Evolutionary conservation across 805 yeast genomes (phyloP).

Genomic region (Lipomyces chichibuensis): DNA sequence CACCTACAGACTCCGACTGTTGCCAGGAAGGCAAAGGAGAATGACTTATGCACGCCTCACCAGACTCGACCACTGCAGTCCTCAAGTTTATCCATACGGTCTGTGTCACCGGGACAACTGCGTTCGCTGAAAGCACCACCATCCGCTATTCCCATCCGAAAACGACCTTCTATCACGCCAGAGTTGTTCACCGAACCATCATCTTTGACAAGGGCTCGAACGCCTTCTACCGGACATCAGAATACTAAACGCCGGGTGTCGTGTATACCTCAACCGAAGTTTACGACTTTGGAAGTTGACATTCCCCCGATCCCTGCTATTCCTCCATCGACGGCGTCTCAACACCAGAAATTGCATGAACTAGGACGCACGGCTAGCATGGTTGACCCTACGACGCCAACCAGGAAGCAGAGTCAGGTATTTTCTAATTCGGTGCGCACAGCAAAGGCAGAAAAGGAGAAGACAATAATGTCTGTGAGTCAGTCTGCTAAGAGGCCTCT

Average conservation of each 20-base stretch:
- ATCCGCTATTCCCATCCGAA: slow-evolving; percentile 23
- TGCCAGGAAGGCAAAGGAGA: not conserved
- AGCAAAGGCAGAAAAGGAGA: not conserved
- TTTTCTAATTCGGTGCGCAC: not conserved
- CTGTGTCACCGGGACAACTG: not conserved
- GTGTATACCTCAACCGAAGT: slow-evolving; percentile 22
- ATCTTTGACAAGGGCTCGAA: slow-evolving; percentile 10
- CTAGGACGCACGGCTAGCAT: slow-evolving; percentile 1
- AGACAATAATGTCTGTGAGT: not conserved
- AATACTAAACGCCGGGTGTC: slow-evolving; percentile 20
- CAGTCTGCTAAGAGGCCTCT: slow-evolving; percentile 10
- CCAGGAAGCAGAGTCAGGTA: slow-evolving; percentile 7
- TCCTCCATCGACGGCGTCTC: not conserved
- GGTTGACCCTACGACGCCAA: slow-evolving; percentile 6
- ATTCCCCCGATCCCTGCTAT: slow-evolving; percentile 14
- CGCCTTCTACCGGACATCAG: slow-evolving; percentile 17
- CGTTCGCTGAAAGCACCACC: slow-evolving; percentile 7
- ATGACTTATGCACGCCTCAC: not conserved
- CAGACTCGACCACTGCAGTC: not conserved
- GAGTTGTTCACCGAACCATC: slow-evolving; percentile 5
- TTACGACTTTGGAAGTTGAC: slow-evolving; percentile 5
- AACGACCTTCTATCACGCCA: slow-evolving; percentile 9
- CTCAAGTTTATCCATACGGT: not conserved
- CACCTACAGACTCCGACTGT: slow-evolving; percentile 13
- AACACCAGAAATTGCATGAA: not conserved